Evolutionary conservation across 106 monocot species (phyloP), one percentile per base, ranked within the genome.

Genomic region (Amphibolis antarctica): DNA sequence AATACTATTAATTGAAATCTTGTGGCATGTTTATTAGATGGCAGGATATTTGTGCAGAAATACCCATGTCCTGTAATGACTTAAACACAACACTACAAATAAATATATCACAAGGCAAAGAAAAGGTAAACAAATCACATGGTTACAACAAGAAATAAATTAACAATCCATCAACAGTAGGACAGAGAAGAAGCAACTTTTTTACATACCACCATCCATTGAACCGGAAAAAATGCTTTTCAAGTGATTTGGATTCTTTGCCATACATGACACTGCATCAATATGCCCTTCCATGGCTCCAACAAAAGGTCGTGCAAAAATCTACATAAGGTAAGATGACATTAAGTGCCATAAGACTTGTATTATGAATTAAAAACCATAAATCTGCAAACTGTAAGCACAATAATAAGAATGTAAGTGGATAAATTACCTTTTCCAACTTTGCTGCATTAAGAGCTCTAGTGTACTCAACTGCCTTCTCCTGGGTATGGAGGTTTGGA

Each of bases 211-310:
- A 84, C 89, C 96, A 77, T 96, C 96, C 86, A 86, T 90, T 22
- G 90, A 96, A 4, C 81, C 96, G 36, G 96, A 96, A 73, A 96
- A 96, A 65, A 98, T 76, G 47, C 70, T 76, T 81, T 85, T 98
- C 66, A 98, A 61, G 67, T 98, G 76, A 73, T 87, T 96, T 19
- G 89, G 90, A 69, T 96, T 90, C 76, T 96, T 96, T 46, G 91
- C 86, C 86, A 87, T 91, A 51, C 90, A 91, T 1, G 87, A 90
- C 15, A 98, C 64, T 28, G 84, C 81, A 81, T 87, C 91, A 10
- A 80, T 75, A 63, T 91, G 91, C 20, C 86, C 98, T 70, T 91
- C 87, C 90, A 98, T 87, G 27, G 96, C 90, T 45, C 96, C 89
- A 76, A 96, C 48, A 75, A 96, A 96, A 69, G 96, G 96, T 56